Conservation (phyloP, 78 protist species). For the Trichosphaerium sp. region DNA sequence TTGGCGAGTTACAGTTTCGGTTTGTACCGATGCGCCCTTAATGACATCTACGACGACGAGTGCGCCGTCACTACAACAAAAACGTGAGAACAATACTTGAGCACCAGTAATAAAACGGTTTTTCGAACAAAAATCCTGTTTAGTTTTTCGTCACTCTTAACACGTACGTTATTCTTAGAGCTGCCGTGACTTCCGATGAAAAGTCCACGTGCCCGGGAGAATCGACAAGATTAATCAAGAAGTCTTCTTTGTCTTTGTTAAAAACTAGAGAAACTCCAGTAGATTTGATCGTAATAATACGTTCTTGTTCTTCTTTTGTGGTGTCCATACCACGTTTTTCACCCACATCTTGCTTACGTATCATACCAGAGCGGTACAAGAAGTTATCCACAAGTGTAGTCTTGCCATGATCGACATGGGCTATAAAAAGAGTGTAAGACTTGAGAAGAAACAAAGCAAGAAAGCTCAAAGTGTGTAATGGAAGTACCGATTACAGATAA, state of each 20-base stretch:
- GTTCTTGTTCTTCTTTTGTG: conserved; percentile 56
- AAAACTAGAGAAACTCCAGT: conserved; percentile 63
- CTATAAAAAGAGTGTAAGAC: no score
- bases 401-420: conserved; percentile 62
- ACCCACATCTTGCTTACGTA: no score
- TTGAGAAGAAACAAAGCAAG: no score
- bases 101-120: no score
- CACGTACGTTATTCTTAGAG: conserved; percentile 82
- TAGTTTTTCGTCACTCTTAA: no score
- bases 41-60: conserved; percentile 83
- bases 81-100: no score
- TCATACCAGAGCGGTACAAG: conserved; percentile 30
- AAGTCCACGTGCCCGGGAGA: conserved; percentile 96
- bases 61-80: conserved; percentile 91
- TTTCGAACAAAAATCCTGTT: no score
- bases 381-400: conserved; percentile 41
- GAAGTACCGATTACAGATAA: no score
- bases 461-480: no score
- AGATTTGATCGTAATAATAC: conserved; percentile 76
- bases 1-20: conserved; percentile 88
- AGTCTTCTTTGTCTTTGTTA: no score
- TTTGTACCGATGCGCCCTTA: conserved; percentile 88
- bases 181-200: conserved; percentile 78
- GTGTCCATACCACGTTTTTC: conserved; percentile 29
- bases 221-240: conserved; percentile 81